Percentiles rank a stretch among this genome's conserved stretches.
These are phyloP conservation scores for Globisporangium lucens DNA, from an alignment of 352 stramenopile species.

Conservation along the genomic window DNA sequence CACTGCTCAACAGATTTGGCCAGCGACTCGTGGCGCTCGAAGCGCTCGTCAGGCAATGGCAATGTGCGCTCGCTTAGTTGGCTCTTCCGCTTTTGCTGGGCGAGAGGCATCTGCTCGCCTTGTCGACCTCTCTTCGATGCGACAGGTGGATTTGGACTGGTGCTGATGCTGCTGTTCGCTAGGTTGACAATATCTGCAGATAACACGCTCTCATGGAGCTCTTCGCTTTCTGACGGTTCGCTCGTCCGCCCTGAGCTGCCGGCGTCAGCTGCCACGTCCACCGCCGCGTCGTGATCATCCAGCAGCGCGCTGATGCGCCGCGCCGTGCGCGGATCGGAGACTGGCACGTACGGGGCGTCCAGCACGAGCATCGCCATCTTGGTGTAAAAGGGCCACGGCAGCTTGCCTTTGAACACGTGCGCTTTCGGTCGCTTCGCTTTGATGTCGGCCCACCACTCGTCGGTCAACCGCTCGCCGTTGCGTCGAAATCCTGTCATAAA, in stretches of 20 bases:
- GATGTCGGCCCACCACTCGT: slow-evolving; percentile 49
- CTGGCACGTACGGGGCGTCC: slow-evolving; percentile 20
- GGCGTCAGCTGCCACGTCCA: neutral
- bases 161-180: neutral
- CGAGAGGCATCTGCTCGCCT: slow-evolving; percentile 5
- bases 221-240: neutral
- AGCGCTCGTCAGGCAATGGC: neutral
- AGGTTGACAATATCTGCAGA: neutral
- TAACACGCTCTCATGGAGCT: neutral
- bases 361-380: slow-evolving; percentile 47
- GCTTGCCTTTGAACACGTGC: slow-evolving; percentile 52
- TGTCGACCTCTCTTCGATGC: neutral
- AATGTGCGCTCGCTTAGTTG: neutral
- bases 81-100: slow-evolving; percentile 3
- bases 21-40: slow-evolving; percentile 19
- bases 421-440: slow-evolving; percentile 43
- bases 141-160: too few species aligned
- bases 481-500: slow-evolving; percentile 25
- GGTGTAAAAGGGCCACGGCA: slow-evolving; percentile 47
- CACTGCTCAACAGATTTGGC: slow-evolving; percentile 49
- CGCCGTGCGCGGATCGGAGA: slow-evolving; percentile 17
- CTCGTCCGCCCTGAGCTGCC: neutral
- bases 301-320: slow-evolving; percentile 26
- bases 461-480: slow-evolving; percentile 29
- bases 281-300: slow-evolving; percentile 8